These are phyloP conservation scores for Fusarium redolens DNA, from an alignment of 2,329 filamentous ascomycete genomes.

Conservation along the genomic window DNA sequence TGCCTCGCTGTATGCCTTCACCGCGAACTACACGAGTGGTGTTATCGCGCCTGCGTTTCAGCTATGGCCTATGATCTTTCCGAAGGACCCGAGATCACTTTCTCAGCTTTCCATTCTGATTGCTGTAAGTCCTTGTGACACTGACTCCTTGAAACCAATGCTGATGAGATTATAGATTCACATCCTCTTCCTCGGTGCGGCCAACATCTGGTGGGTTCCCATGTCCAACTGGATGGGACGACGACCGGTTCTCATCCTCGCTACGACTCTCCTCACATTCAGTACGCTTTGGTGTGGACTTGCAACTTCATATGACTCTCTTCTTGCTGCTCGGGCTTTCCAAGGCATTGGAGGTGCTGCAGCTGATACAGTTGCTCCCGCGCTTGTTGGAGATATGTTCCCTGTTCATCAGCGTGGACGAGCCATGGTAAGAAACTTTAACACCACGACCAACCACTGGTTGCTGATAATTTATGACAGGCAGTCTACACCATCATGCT, in stretches of 20 bases:
- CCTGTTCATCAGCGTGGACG: conserved; percentile 51
- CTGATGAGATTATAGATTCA: conserved; percentile 42
- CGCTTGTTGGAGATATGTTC: conserved; percentile 51
- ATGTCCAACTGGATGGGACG: conserved; percentile 51
- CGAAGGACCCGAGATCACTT: conserved; percentile 35
- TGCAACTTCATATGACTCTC: conserved; percentile 34
- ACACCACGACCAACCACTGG: fast-evolving
- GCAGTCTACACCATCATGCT: conserved; percentile 51
- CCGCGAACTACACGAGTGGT: conserved; percentile 49
- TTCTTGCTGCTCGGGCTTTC: conserved; percentile 47
- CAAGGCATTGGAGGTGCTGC: conserved; percentile 50
- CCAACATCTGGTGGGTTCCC: conserved; percentile 53
- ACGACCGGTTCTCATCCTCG: conserved; percentile 46
- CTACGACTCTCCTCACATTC: conserved; percentile 44
- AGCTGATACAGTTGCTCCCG: conserved; percentile 50
- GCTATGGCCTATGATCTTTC: conserved; percentile 48
- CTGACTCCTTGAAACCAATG: fast-evolving
- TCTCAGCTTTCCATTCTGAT: conserved; percentile 47
- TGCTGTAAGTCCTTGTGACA: conserved; percentile 31
- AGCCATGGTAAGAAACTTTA: conserved; percentile 42
- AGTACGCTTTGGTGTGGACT: conserved; percentile 46
- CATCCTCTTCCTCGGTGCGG: conserved; percentile 49
- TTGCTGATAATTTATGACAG: background rate
- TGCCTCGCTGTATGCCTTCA: conserved; percentile 49
- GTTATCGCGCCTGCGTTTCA: conserved; percentile 49